Evolutionary conservation across 768 basidiomycete species (phyloP).

Genomic region (Daedalea quercina): DNA sequence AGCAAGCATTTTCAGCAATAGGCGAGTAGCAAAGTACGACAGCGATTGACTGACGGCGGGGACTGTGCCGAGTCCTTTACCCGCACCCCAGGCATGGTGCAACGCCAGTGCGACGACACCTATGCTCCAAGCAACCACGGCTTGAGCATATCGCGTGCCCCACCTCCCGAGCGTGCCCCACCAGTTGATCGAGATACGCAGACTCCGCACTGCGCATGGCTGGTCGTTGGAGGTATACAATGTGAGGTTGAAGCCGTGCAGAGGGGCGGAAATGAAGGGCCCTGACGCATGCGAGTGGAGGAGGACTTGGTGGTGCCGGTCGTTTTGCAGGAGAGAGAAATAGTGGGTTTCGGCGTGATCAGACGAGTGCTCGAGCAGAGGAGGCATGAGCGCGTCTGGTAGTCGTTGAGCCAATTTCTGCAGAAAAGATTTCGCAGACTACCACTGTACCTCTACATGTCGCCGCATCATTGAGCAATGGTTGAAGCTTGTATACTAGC

Average conservation of each 20-base stretch:
- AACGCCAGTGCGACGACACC: conserved; percentile 59
- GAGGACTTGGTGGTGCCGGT: conserved; percentile 29
- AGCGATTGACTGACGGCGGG: conserved; percentile 40
- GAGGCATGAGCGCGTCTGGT: conserved; percentile 54
- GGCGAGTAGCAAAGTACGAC: conserved; percentile 29
- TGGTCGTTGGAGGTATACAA: conserved; percentile 50
- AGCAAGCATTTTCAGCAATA: conserved; percentile 37
- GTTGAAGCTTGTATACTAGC: conserved; percentile 53
- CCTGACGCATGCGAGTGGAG: conserved; percentile 66
- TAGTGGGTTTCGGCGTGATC: conserved; percentile 61
- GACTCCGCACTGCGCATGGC: conserved; percentile 36
- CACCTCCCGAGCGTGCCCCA: conserved; percentile 62
- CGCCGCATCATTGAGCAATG: conserved; percentile 18
- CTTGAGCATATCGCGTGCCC: conserved; percentile 69
- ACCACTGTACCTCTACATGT: conserved; percentile 25
- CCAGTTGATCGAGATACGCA: conserved; percentile 65
- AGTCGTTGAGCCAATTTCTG: background rate
- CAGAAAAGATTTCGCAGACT: too few species aligned
- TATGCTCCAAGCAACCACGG: conserved; percentile 64
- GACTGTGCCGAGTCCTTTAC: conserved; percentile 23
- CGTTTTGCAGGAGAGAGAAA: conserved; percentile 39
- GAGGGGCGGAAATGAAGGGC: conserved; percentile 44
- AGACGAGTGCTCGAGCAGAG: conserved; percentile 62
- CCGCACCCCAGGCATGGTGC: conserved; percentile 41
- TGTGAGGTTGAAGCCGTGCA: conserved; percentile 43